These are phyloP conservation scores for Elsinoe perseae DNA, from an alignment of 2,329 filamentous ascomycete species.

Conservation along the genomic window DNA sequence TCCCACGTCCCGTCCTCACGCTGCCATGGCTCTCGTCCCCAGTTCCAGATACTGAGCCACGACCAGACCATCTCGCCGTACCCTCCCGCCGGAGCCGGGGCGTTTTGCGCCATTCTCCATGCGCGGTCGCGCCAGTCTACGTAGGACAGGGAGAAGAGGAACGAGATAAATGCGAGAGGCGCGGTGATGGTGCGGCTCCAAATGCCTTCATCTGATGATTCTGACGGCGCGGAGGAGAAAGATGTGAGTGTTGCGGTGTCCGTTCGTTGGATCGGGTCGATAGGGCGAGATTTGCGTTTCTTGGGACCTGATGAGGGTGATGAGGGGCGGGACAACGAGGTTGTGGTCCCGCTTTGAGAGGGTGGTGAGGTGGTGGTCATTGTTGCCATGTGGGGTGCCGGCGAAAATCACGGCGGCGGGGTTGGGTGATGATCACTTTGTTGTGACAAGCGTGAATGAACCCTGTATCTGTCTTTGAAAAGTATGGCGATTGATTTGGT, in stretches of 20 bases:
- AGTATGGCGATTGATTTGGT: neutral
- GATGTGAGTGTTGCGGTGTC: neutral
- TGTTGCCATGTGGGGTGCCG: slow-evolving; percentile 7
- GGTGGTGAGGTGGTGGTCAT: slow-evolving; percentile 9
- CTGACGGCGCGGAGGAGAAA: neutral
- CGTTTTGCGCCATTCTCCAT: neutral
- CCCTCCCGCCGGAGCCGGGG: neutral
- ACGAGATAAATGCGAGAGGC: slow-evolving; percentile 8
- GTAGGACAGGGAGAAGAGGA: slow-evolving; percentile 12
- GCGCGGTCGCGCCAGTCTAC: slow-evolving; percentile 11
- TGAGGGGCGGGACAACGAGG: neutral
- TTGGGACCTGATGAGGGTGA: neutral
- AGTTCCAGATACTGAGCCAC: neutral
- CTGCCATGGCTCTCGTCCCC: neutral
- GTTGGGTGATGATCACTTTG: neutral
- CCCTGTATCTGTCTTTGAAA: neutral
- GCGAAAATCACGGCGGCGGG: neutral
- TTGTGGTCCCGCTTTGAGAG: neutral
- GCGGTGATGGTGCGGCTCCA: slow-evolving; percentile 1
- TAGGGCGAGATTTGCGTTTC: neutral
- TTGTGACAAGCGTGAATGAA: neutral
- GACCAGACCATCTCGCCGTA: neutral
- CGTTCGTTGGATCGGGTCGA: neutral
- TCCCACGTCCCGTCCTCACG: slow-evolving; percentile 13
- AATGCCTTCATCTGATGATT: neutral